Base-by-base conservation (phyloP, 805 yeast species). In the Wickerhamiella dianesei region DNA sequence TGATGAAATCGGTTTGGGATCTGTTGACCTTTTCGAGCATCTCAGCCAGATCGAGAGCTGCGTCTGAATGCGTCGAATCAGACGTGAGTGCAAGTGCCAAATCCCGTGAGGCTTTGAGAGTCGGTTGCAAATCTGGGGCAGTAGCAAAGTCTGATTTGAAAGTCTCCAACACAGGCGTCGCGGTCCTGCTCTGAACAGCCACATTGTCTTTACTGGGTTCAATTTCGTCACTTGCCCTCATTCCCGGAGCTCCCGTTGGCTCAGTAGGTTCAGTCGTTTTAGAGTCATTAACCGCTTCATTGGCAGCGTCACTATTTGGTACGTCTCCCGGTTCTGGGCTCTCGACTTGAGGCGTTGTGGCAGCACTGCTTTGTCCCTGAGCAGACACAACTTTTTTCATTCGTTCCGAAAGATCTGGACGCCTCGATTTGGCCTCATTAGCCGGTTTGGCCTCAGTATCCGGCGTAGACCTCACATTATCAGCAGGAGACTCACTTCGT, bases 381-480 rank as follows among this genome's bases (percentile, higher is more conserved):
- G n/a, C n/a, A 12, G 32, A 25, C 9, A 25, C 32, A 25, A 25
- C 96, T 51, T 78, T 63, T 1, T 92, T 94, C 45, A 88, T 69
- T 50, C 96, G 70, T 57, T 88, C 95, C 57, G 85, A 94, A 54
- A 89, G 68, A 0, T 95, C 79, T 17, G 84, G 65, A 51, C 88
- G 70, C 36, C 50, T 14, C 16, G 36, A 18, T 3, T 35, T 21
- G 14, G 35, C 14, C 5, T 35, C 35, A 14, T 14, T 9, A 29
- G 35, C 9, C 35, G 22, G 41, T 16, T 9, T 21, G 14, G 39
- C 17, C 19, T n/a, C 19, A 5, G 41, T 19, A 14, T 39, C 41
- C 6, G 41, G 20, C 25, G 25, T 12, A 4, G 41, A 5, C 18
- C 12, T n/a, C n/a, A n/a, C 25, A 17, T 39, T 18, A 5, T 5